Percentiles rank a stretch among this genome's conserved stretches.
Evolutionary conservation across 225 moss, liverwort and hornwort species (phyloP).

Genomic region (Sphagnum tenellum): DNA sequence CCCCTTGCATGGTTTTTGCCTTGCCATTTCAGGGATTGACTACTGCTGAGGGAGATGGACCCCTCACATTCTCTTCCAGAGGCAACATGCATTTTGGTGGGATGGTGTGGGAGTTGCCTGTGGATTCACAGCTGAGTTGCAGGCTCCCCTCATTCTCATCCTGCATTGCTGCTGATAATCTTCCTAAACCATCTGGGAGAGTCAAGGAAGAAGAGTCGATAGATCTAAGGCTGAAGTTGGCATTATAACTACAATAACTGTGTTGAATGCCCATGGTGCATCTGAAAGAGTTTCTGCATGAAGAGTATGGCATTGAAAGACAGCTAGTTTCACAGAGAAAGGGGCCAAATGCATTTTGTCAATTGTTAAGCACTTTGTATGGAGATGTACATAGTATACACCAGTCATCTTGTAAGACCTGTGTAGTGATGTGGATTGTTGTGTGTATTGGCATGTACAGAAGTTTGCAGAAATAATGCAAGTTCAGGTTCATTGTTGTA

Average conservation of each 20-base stretch:
- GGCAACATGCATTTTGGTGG: slow-evolving; percentile 13
- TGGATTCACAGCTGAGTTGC: slow-evolving; percentile 22
- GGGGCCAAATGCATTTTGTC: no score
- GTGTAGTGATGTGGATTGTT: no score
- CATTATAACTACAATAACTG: slow-evolving; percentile 11
- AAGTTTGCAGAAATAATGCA: no score
- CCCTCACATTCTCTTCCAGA: slow-evolving; percentile 19
- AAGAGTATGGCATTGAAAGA: no score
- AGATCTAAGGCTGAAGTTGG: slow-evolving; percentile 52
- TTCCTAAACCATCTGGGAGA: slow-evolving; percentile 17
- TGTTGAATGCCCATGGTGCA: no score
- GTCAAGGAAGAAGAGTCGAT: slow-evolving; percentile 19
- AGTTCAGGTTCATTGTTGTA: no score
- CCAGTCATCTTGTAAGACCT: no score
- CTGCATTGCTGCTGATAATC: slow-evolving; percentile 23
- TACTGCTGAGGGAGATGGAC: background rate
- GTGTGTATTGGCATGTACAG: no score
- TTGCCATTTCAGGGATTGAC: slow-evolving; percentile 5
- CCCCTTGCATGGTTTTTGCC: background rate
- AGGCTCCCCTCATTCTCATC: slow-evolving; percentile 21
- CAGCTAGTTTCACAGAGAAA: no score
- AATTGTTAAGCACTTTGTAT: no score
- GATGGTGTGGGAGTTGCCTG: slow-evolving; percentile 13
- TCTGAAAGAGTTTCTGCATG: no score
- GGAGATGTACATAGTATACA: no score